Evolutionary conservation across 169 alveolate genomes (phyloP).

Genomic region (Cyclospora cayetanensis): DNA sequence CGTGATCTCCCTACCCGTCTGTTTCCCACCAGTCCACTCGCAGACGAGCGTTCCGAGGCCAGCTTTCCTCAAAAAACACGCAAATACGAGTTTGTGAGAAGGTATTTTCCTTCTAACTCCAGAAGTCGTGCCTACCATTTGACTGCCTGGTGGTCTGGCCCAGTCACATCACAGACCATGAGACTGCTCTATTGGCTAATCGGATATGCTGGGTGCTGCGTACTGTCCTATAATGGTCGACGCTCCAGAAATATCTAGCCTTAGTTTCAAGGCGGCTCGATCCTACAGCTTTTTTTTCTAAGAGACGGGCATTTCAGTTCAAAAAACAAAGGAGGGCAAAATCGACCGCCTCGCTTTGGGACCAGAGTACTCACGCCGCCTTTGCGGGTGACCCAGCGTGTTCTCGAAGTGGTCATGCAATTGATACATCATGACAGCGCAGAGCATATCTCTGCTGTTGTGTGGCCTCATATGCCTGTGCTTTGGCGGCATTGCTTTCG

Average conservation of each 20-base stretch:
- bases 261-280: not conserved
- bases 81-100: too few species aligned
- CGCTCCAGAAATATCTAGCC: not conserved
- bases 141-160: too few species aligned
- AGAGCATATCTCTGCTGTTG: not conserved
- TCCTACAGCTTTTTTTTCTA: not conserved
- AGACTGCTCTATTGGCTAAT: not conserved
- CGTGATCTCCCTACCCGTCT: too few species aligned
- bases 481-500: not conserved
- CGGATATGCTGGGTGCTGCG: not conserved
- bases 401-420: not conserved
- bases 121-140: too few species aligned
- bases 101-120: too few species aligned
- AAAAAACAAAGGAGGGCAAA: not conserved
- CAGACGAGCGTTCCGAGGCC: too few species aligned
- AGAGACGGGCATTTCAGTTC: too few species aligned
- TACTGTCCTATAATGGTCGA: not conserved
- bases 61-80: too few species aligned
- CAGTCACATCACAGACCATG: not conserved
- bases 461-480: not conserved
- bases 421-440: not conserved
- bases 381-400: slow-evolving; percentile 4
- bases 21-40: too few species aligned
- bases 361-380: not conserved
- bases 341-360: not conserved